Evolutionary conservation across 1,139 yeast species (phyloP).

Genomic region (Sugiyamaella grinbergsii): DNA sequence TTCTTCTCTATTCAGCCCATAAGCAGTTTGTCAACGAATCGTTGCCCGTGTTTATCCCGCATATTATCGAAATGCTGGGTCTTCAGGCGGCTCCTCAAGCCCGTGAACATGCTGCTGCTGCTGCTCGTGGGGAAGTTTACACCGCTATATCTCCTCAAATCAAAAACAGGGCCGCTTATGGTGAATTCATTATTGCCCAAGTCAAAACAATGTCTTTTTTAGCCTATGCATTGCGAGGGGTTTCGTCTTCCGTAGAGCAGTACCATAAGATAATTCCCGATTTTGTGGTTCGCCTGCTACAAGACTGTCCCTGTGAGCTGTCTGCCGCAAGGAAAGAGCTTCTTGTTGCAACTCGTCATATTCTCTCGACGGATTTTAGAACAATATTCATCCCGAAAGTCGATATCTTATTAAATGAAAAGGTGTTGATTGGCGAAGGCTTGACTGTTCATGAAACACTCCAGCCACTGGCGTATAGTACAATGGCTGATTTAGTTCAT

Average conservation of each 20-base stretch:
- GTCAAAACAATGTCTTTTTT: constrained; percentile 95
- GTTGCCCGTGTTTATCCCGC: constrained; percentile 77
- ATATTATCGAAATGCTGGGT: constrained; percentile 71
- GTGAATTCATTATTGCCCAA: constrained; percentile 92
- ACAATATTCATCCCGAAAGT: constrained; percentile 81
- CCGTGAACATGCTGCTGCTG: constrained; percentile 64
- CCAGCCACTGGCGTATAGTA: constrained; percentile 86
- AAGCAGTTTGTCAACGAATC: constrained; percentile 72
- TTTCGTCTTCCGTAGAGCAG: constrained; percentile 63
- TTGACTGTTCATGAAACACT: constrained; percentile 87
- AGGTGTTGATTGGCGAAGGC: constrained; percentile 88
- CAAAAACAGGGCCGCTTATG: constrained; percentile 74
- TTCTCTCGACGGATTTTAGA: constrained; percentile 84
- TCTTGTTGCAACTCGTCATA: constrained; percentile 92
- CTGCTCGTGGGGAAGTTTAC: constrained; percentile 55
- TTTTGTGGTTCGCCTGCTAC: constrained; percentile 77
- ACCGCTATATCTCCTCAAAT: constrained; percentile 66
- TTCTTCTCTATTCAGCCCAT: constrained; percentile 84
- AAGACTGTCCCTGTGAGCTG: constrained; percentile 96
- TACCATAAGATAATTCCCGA: constrained; percentile 80
- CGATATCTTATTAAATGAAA: constrained; percentile 81
- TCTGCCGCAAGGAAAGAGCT: constrained; percentile 92
- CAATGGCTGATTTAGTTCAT: constrained; percentile 94
- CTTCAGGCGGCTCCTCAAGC: constrained; percentile 78
- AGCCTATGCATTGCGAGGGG: constrained; percentile 90